phyloP scores from a whole-genome alignment of 768 basidiomycete genomes.

The Lactarius quietus region DNA sequence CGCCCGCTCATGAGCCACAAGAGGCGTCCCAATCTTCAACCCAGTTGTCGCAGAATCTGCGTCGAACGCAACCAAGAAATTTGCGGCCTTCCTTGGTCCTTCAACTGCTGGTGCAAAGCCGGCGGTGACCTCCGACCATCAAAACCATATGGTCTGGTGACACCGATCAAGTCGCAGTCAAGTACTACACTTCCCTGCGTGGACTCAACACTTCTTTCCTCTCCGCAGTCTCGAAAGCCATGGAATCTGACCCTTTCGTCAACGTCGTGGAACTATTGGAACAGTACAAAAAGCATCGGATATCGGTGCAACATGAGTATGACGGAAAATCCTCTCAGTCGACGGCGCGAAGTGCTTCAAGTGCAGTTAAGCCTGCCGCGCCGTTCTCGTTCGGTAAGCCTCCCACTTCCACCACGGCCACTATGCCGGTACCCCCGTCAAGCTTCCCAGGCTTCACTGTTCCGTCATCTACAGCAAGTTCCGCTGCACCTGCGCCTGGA shows the following conservation, averaged over 20 bases:
- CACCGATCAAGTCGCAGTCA: constrained; percentile 35
- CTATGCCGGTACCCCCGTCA: constrained; percentile 40
- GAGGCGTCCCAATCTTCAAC: constrained; percentile 22
- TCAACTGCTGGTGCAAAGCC: constrained; percentile 9
- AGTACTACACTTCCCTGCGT: constrained; percentile 67
- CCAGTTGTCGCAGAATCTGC: constrained; percentile 26
- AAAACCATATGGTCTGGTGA: constrained; percentile 17
- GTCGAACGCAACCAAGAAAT: constrained; percentile 24
- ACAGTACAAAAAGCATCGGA: constrained; percentile 55
- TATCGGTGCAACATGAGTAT: constrained; percentile 53
- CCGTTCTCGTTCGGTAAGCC: constrained; percentile 1
- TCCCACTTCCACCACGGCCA: constrained; percentile 13
- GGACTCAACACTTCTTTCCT: constrained; percentile 69
- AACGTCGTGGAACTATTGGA: constrained; percentile 56
- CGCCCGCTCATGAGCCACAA: constrained; percentile 28
- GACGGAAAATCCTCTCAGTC: constrained; percentile 34
- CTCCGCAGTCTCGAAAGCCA: constrained; percentile 51
- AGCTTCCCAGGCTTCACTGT: constrained; percentile 39
- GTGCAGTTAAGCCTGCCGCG: constrained; percentile 1
- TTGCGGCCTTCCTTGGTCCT: constrained; percentile 27
- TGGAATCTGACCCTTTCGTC: constrained; percentile 67
- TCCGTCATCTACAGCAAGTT: constrained; percentile 27
- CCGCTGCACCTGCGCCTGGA: constrained; percentile 30
- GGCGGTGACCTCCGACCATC: constrained; percentile 19
- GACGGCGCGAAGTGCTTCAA: constrained; percentile 1